Evolutionary conservation across 208 protist species (phyloP), one percentile per base, ranked within the genome.

Genomic region (Phytomonas sp.): DNA sequence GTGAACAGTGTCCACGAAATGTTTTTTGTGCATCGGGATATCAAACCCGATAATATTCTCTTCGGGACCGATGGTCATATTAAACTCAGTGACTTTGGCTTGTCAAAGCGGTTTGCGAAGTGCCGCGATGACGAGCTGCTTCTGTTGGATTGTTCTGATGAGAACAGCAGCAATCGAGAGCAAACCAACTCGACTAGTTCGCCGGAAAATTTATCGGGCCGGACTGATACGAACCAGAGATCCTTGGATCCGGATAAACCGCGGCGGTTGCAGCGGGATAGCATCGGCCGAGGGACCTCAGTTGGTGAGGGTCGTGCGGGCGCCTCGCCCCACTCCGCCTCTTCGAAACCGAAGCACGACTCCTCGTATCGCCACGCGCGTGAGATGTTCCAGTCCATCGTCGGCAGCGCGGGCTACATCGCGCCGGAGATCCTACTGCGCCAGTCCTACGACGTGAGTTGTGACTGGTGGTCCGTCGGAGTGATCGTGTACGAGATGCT

Each of bases 31-130:
- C 91, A 97, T 69, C 90, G 97, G 60, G 98, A 99, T 80, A 97
- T 99, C 79, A 99, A 99, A 68, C 98, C 98, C 0, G 98, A 99
- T 76, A 99, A 99, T 78, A 89, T 99, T 34, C 91, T 99, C n/a
- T 84, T 99, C 20, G 96, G 97, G 56, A 72, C 70, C 0, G 77
- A 90, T 40, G 98, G 98, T 0, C 98, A 99, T 79, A 95, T 99
- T 29, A 98, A 99, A 75, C 80, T 99, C n/a, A 92, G 89, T 43
- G 97, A 99, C 79, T 99, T 99, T 86, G 97, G 97, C 0, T 85
- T 99, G 7, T 97, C 89, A 11, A 98, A 98, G 78, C 89, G 90
- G 29, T 96, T 96, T 70, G 79, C 87, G 59, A 75, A 75, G 37
- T 73, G 78, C 23, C 83, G 88, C 37, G 88, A 89, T 61, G 65